Evolutionary conservation across 2,329 filamentous ascomycete genomes (phyloP).

Genomic region (Aspergillus ochraceus): DNA sequence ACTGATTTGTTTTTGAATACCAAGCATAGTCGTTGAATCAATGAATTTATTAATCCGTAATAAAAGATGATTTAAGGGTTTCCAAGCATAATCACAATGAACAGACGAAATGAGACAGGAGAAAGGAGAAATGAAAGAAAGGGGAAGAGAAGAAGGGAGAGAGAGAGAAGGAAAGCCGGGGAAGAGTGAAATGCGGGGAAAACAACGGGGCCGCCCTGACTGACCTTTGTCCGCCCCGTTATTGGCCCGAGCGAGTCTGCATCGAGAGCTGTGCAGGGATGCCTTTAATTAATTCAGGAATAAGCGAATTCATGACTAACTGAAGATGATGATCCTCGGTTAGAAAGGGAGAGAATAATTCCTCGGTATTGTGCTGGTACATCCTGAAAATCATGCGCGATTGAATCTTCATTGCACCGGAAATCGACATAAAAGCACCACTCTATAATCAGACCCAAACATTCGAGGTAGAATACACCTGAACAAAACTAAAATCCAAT

Average conservation of each 20-base stretch:
- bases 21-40: neutral
- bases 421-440: neutral
- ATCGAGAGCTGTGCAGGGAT: neutral
- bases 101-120: neutral
- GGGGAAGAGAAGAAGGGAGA: neutral
- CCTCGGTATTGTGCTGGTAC: too few relatives aligned
- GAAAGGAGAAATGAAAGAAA: neutral
- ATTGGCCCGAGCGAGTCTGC: neutral
- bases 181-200: conserved; percentile 5
- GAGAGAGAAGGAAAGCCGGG: neutral
- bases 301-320: too few relatives aligned
- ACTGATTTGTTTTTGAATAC: neutral
- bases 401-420: neutral
- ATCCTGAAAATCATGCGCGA: too few relatives aligned
- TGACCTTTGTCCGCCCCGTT: neutral
- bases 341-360: neutral
- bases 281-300: neutral
- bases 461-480: neutral
- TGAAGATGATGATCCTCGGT: neutral
- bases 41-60: neutral
- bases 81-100: neutral
- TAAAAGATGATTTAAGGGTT: too few relatives aligned
- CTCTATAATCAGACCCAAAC: neutral
- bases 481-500: neutral
- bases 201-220: neutral